Evolutionary conservation across 2,329 filamentous ascomycete species (phyloP).

Genomic region (Cercospora citrullina): DNA sequence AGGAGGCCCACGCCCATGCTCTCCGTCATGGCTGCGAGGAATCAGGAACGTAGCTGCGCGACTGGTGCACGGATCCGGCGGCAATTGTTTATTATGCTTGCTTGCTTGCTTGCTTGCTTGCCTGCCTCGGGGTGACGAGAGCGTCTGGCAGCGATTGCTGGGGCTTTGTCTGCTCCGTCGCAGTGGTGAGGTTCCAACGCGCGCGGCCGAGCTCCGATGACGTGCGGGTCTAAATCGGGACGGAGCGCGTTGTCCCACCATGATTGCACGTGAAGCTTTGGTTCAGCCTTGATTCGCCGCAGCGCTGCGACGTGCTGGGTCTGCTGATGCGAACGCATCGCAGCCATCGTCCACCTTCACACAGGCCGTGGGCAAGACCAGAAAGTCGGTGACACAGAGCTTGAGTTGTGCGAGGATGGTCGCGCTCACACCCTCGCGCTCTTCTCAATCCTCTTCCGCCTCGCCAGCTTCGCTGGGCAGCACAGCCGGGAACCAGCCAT

Average conservation of each 20-base stretch:
- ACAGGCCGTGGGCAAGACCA: neutral
- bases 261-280: conserved; percentile 20
- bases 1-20: conserved; percentile 15
- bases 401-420: neutral
- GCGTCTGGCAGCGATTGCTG: conserved; percentile 8
- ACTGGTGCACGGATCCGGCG: conserved; percentile 18
- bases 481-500: conserved; percentile 51
- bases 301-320: conserved; percentile 8
- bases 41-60: conserved; percentile 22
- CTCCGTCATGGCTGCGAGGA: conserved; percentile 14
- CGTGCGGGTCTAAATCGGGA: conserved; percentile 20
- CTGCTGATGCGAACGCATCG: conserved; percentile 15
- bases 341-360: neutral
- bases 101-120: too few species aligned
- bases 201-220: conserved; percentile 9
- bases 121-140: conserved; percentile 13
- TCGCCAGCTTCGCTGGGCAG: conserved; percentile 37
- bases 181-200: conserved; percentile 12
- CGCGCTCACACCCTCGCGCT: conserved; percentile 7
- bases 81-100: conserved; percentile 2
- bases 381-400: conserved; percentile 9
- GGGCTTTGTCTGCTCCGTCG: conserved; percentile 10
- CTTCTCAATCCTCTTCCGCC: conserved; percentile 22
- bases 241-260: conserved; percentile 10
- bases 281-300: conserved; percentile 22